Base-by-base conservation (phyloP, 2,329 filamentous ascomycete species). In the Penicillium sp. region DNA sequence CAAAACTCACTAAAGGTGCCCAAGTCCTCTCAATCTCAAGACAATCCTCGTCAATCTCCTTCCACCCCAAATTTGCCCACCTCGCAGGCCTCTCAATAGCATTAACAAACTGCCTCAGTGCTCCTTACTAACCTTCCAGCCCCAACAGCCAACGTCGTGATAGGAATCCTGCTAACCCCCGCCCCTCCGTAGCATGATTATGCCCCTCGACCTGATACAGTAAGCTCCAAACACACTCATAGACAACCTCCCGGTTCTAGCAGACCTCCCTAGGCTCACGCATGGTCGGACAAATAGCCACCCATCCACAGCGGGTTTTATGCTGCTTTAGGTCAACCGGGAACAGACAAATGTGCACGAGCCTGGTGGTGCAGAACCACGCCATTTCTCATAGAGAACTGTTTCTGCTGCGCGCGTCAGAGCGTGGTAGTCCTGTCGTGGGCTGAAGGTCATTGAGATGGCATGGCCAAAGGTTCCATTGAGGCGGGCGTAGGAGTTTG, bases 401-500 rank as follows among this genome's bases (percentile, higher is more conserved):
- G 49, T 46, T 62, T 83, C 81, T 1, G 72, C 78, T 7, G 72
- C 75, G 7, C 68, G 64, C 0, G 80, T 83, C 0, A 83, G 72
- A 1, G 79, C 78, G 19, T 73, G 60, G 59, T 82, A 83, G 50
- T 78, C 73, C 25, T 75, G 63, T 5, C 58, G 57, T 0, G 60
- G 64, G 1, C 77, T 77, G 56, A 82, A 77, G 11, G 74, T 73
- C 33, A 75, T 72, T 0, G 80, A 82, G 52, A 84, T 79, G 25
- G 81, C 81, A 58, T 82, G 77, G 66, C 83, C 80, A 58, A 83
- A 84, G 45, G 75, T 78, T 28, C 82, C 82, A 58, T 84, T 80
- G 0, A 84, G 74, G 1, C 75, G 74, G 28, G 75, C 81, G 63
- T 82, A 83, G 1, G 79, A 82, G 61, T 83, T 83, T 40, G 81